Base-by-base conservation (phyloP, 2,329 filamentous ascomycete species). In the Sodiomyces alkalinus region DNA sequence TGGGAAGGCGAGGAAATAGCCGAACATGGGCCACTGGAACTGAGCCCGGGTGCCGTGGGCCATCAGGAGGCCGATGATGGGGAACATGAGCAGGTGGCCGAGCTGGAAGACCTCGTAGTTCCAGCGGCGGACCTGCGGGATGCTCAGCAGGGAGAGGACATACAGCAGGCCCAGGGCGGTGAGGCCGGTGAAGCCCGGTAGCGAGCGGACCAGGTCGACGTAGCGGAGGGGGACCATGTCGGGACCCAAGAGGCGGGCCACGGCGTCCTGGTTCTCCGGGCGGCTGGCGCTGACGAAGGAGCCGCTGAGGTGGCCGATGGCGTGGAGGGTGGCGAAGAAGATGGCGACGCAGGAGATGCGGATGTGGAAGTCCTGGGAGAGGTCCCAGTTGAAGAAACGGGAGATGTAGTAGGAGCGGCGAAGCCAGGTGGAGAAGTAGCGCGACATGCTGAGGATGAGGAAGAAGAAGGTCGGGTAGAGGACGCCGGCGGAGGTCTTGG, bases 381-480 rank as follows among this genome's bases (percentile, higher is more conserved):
- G 41, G 33, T 71, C 65, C 62, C 63, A 68, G 36, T 71, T 69
- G 44, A 70, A 51, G 43, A 71, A 64, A 0, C 62, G 53, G 3
- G 61, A 66, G 33, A 70, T 47, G 29, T 55, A 49, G 35, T 64
- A 64, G 8, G 54, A 64, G n/a, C 58, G 48, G 11, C 65, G 54
- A 21, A 68, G 42, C 30, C 58, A 60, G 0, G 66, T 71, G 3
- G 65, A 58, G 13, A 68, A 55, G 46, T 64, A 68, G 17, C 67
- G 50, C 10, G 62, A 68, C 66, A 71, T 72, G 39, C 62, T 68
- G 5, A 71, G 46, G 6, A 71, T 52, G 32, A 71, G 50, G 38
- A 72, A 69, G 47, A 70, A 70, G 31, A 72, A 56, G 2, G 64
- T 69, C 12, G 65, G 64, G 27, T 69, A 71, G 1, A 72, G 39